Conservation (phyloP, 768 basidiomycete species). For the Leccinum rimulosum region DNA sequence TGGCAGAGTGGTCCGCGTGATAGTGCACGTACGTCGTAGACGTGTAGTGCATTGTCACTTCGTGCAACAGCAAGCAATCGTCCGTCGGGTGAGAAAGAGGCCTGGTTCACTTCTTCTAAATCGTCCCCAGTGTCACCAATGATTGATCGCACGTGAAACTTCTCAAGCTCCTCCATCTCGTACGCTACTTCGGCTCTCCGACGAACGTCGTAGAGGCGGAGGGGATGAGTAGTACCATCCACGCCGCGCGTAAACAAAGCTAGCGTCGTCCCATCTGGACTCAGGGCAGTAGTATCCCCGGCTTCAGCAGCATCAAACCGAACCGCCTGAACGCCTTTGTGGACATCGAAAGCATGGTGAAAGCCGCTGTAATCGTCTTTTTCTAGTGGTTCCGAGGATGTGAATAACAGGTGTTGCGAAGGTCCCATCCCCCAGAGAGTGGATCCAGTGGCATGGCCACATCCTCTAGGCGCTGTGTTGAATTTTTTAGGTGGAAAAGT, state of each 20-base stretch:
- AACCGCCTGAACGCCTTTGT: slow-evolving; percentile 21
- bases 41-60: slow-evolving; percentile 54
- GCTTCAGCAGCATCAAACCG: slow-evolving; percentile 46
- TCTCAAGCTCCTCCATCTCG: slow-evolving; percentile 34
- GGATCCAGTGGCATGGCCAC: slow-evolving; percentile 39
- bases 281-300: slow-evolving; percentile 52
- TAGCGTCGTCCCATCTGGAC: slow-evolving; percentile 39
- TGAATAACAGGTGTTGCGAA: slow-evolving; percentile 45
- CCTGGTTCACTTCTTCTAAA: slow-evolving; percentile 44
- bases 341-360: slow-evolving; percentile 52
- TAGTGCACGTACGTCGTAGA: slow-evolving; percentile 63
- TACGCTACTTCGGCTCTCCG: slow-evolving; percentile 29
- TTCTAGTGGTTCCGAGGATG: slow-evolving; percentile 50
- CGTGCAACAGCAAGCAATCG: slow-evolving; percentile 59
- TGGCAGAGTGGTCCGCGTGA: slow-evolving; percentile 43
- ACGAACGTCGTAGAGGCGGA: slow-evolving; percentile 55
- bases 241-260: slow-evolving; percentile 32
- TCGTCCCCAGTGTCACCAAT: neutral
- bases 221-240: slow-evolving; percentile 26
- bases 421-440: slow-evolving; percentile 50
- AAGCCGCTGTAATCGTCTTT: slow-evolving; percentile 32
- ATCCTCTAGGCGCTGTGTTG: slow-evolving; percentile 12
- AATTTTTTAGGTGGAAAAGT: slow-evolving; percentile 18
- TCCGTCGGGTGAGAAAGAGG: slow-evolving; percentile 58
- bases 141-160: slow-evolving; percentile 25